A percentile compares a stretch with the other conserved stretches of the same genome.
phyloP scores from a whole-genome alignment of 306 rosid genomes.

The Clitoria ternatea region DNA sequence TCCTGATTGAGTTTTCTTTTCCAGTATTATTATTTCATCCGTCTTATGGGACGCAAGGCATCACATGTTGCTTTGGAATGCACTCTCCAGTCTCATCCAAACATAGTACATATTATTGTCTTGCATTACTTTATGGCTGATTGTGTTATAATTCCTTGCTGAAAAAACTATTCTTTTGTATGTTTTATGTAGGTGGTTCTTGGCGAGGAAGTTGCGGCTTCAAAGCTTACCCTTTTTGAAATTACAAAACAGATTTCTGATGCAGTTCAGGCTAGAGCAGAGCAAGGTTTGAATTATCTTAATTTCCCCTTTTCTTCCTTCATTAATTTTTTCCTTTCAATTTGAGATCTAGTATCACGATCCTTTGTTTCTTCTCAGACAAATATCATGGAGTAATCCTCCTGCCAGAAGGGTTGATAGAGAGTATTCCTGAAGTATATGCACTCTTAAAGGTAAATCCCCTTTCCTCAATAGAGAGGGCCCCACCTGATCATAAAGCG shows the following conservation, averaged over 20 bases:
- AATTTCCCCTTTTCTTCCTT: not conserved
- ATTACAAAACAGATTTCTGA: conserved; percentile 78
- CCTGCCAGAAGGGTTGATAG: conserved; percentile 94
- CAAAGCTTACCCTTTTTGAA: conserved; percentile 90
- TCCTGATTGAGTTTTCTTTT: conserved; percentile 19
- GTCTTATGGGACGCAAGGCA: conserved; percentile 98
- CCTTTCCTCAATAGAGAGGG: not conserved
- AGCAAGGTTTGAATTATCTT: conserved; percentile 60
- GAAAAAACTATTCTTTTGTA: not conserved
- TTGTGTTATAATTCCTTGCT: not conserved
- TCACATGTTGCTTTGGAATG: conserved; percentile 98
- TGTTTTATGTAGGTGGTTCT: conserved; percentile 69
- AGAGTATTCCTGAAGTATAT: conserved; percentile 97
- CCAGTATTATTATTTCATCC: conserved; percentile 91
- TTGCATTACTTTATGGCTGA: not conserved
- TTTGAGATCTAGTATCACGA: conserved; percentile 17
- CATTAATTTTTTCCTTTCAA: not conserved
- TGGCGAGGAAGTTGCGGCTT: conserved; percentile 97
- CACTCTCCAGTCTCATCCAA: conserved; percentile 98
- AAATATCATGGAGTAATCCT: conserved; percentile 94
- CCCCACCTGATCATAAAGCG: not conserved
- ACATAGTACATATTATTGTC: conserved; percentile 56
- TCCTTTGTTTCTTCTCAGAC: conserved; percentile 43
- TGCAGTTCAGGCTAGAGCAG: conserved; percentile 90
- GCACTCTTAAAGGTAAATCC: conserved; percentile 78